Evolutionary conservation across 179 eudicot genomes (phyloP).

Genomic region (Actinidia arguta): DNA sequence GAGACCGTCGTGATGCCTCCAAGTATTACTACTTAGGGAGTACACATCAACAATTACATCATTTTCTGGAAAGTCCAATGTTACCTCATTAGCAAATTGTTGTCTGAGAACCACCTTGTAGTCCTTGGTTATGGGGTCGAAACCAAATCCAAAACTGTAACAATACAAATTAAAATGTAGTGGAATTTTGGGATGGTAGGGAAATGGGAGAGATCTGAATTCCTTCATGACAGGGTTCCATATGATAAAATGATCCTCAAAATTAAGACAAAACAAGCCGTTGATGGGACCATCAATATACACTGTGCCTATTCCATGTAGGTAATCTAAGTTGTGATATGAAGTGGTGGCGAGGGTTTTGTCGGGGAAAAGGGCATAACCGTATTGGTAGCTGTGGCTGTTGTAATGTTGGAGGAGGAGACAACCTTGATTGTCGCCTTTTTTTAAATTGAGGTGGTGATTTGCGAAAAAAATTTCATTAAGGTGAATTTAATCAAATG

Average conservation of each 20-base stretch:
- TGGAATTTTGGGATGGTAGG: background rate
- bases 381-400: too few species aligned
- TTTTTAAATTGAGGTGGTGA: background rate
- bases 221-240: slow-evolving; percentile 7
- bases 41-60: background rate
- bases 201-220: background rate
- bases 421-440: background rate
- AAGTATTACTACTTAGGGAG: background rate
- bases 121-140: background rate
- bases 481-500: too few species aligned
- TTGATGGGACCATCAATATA: slow-evolving; percentile 1
- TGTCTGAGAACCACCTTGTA: slow-evolving; percentile 4
- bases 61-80: background rate
- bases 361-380: background rate
- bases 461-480: too few species aligned
- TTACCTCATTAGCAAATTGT: background rate
- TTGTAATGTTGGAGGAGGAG: background rate
- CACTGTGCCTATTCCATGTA: too few species aligned
- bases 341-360: background rate
- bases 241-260: background rate
- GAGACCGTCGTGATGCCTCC: background rate
- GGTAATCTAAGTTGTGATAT: too few species aligned
- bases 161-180: background rate
- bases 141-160: background rate
- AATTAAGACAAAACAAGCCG: slow-evolving; percentile 4